Base-by-base conservation (phyloP, 208 protist species). In the Trypanosoma scelopori region DNA sequence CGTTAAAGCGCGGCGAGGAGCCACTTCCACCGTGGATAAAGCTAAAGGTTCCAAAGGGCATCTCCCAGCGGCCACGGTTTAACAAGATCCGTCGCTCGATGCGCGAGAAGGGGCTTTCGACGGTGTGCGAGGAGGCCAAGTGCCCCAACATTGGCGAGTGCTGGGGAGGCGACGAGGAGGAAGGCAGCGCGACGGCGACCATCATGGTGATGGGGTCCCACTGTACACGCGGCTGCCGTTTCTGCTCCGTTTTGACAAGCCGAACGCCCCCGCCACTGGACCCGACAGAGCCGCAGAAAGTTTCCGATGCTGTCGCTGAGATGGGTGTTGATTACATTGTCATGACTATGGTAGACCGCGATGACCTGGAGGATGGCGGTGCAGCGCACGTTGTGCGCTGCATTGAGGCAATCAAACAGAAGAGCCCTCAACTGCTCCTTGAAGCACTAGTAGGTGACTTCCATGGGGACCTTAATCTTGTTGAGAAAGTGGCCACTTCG, bases 321-420 rank as follows among this genome's bases (percentile, higher is more conserved):
- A 99, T 98, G 97, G 97, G 97, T 7, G 86, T 99, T 6, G 97
- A 98, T 65, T 99, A 99, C 82, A 96, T 99, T 45, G 98, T 99
- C 9, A 93, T 99, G 78, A 99, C 98, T 16, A 98, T 98, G 69
- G 98, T 99, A 13, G 98, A 99, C 73, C 89, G 95, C 59, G 94
- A 98, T 65, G 97, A 99, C 75, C 57, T 98, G 55, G 32, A 89
- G 0, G 97, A 99, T 72, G 91, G 93, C 61, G 98, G 98, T 3
- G 81, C 94, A 1, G 48, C 59, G 0, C 98, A 99, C 71, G 95
- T 99, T 66, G 80, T 82, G 23, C 57, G 87, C 20, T 98, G 96
- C 48, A 81, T 99, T 18, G 30, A 72, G 15, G 59, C 79, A 32
- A 85, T 99, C 57, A 98, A 99, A 74, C 53, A 82, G 53, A 51